phyloP scores from a whole-genome alignment of 1,284 basidiomycete genomes.

The Rhodotorula mucilaginosa region DNA sequence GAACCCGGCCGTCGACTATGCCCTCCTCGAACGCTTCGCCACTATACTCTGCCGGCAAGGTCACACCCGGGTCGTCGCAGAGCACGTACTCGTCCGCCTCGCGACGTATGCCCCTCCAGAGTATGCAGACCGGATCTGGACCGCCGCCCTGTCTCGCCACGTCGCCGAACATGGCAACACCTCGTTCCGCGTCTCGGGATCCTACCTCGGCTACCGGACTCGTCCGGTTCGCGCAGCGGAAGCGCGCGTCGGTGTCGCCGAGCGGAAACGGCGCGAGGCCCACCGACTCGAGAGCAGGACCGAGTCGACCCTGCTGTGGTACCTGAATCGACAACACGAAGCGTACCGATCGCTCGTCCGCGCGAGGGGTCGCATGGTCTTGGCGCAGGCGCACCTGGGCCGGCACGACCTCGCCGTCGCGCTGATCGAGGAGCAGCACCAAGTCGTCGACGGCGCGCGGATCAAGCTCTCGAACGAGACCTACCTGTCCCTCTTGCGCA shows the following conservation, averaged over 20 bases:
- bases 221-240: not conserved
- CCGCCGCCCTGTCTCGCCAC: not conserved
- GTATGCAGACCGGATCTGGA: slow-evolving; percentile 1
- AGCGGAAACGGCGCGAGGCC: not conserved
- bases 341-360: not conserved
- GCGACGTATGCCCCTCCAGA: not conserved
- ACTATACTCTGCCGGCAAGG: slow-evolving; percentile 3
- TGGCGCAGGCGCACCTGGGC: slow-evolving; percentile 1
- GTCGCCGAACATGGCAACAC: not conserved
- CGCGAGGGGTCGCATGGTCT: not conserved
- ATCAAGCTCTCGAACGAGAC: not conserved
- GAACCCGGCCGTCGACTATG: not conserved
- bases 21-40: slow-evolving; percentile 4
- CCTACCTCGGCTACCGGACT: not conserved
- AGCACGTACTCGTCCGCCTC: not conserved
- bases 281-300: not conserved
- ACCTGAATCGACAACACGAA: not conserved
- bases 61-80: slow-evolving; percentile 15
- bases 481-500: slow-evolving; percentile 4
- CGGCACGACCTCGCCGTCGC: slow-evolving; percentile 11
- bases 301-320: slow-evolving; percentile 10
- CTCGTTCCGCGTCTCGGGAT: not conserved
- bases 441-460: not conserved
- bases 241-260: not conserved
- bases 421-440: not conserved